Conservation (phyloP, 176 grass and related monocot species). For the Carex pumila region DNA sequence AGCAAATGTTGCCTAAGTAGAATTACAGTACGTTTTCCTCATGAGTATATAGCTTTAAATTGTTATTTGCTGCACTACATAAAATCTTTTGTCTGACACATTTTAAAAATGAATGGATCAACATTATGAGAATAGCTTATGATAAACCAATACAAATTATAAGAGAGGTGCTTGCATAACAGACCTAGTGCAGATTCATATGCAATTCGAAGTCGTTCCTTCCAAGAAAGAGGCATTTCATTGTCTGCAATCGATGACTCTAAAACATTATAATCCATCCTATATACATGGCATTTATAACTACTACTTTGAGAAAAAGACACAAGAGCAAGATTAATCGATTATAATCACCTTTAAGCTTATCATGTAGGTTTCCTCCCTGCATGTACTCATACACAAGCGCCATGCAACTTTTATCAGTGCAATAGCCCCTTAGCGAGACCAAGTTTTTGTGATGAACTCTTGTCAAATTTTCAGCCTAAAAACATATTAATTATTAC, state of each 20-base stretch:
- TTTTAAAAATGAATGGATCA: background rate
- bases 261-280: background rate
- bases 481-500: background rate
- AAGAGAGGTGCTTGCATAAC: background rate
- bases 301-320: background rate
- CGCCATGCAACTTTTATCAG: background rate
- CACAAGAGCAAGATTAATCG: background rate
- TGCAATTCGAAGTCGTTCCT: slow-evolving; percentile 6
- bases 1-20: background rate
- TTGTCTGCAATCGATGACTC: background rate
- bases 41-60: background rate
- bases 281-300: background rate
- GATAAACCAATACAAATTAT: background rate
- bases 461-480: background rate
- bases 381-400: slow-evolving; percentile 1
- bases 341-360: background rate
- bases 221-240: slow-evolving; percentile 1
- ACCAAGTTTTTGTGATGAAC: slow-evolving; percentile 4
- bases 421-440: background rate
- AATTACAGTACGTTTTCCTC: too few relatives aligned
- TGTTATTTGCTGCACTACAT: background rate
- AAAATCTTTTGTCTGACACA: background rate
- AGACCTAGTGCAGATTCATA: slow-evolving; percentile 10
- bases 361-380: background rate
- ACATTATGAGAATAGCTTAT: background rate